Evolutionary conservation across 345 rosid genomes (phyloP), one percentile per base, ranked within the genome.

Genomic region (Eucalyptus coolabah): DNA sequence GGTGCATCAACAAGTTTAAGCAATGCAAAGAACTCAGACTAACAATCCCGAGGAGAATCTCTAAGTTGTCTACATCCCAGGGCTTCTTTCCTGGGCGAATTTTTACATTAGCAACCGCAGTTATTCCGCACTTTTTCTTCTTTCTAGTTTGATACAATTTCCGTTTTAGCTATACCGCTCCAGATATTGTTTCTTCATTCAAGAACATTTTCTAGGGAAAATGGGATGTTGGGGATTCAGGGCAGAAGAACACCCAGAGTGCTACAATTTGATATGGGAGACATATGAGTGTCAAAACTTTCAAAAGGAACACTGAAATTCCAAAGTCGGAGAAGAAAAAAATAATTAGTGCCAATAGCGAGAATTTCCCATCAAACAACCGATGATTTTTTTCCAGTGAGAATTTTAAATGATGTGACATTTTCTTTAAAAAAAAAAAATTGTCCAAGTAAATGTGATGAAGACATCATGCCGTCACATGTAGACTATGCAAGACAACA

Each of bases 301-400:
- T 1, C 1, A 19, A 53, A 53, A 19, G 0, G 9, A 18, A 7
- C 5, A 3, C 24, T 53, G 0, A 53, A 19, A 0, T 0, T 2
- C 59, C 59, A 53, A 53, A 53, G 0, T 53, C 0, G 5, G 10
- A 53, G 24, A 53, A 53, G 9, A 53, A 53, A 53, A 4, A 1
- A 3, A 1, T 3, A 51, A 1, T 19, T 53, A 17, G 5, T 53
- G 2, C 11, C 24, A 4, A 19, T 0, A 19, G 26, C 2, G 2
- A 21, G 11, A 53, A 53, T 53, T 53, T 53, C 59, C 11, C 1
- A 8, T 21, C 11, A 21, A 53, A 53, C 59, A 53, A 53, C 26
- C 8, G 2, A 53, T 2, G 26, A 21, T 1, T 53, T 53, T 53
- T 53, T 53, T 21, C 2, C 0, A 40, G 40, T 2, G 0, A 53